Evolutionary conservation across 2,329 filamentous ascomycete genomes (phyloP), one percentile per base, ranked within the genome.

Genomic region (Colletotrichum zoysiae): DNA sequence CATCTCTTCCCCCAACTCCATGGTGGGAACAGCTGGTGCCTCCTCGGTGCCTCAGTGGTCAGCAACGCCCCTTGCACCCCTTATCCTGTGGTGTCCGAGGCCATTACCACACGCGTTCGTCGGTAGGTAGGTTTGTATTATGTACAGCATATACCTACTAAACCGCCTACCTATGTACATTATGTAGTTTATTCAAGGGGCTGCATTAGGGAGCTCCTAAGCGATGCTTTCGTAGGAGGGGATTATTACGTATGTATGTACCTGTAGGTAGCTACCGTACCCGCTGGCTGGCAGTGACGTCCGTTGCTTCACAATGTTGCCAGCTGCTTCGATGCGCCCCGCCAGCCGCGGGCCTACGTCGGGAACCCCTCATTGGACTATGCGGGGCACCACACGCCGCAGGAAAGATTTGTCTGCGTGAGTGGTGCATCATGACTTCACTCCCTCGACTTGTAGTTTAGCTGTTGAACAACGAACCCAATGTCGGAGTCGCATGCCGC

Each of bases 321-420:
- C 58, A 50, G 58, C 58, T 61, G 58, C 42, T n/a, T 20, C 30
- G 12, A 48, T 20, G 30, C 40, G 60, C 53, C 58, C 23, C 53
- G 38, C 44, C 42, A 20, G 48, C 58, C 69, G 30, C 58, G 53
- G 51, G 51, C 51, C 38, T 30, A 57, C 57, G 46, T 50, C 7
- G 6, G 51, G 51, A 63, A 59, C 65, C 69, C 59, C 69, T 71
- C 69, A 69, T 71, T 71, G 65, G 65, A 55, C 65, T 58, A 55
- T 42, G 59, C 44, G 30, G 38, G 50, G 40, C 38, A 40, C 51
- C 58, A 55, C 46, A 35, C 38, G 23, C 44, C 44, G 50, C 38
- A 42, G 58, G 9, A 59, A 71, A 63, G 63, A 69, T 64, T 71
- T 48, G 46, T 48, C 35, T 42, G 58, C 40, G 35, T 8, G 35